Base-by-base conservation (phyloP, 768 basidiomycete species). In the Hygrophorus pudorinus region DNA sequence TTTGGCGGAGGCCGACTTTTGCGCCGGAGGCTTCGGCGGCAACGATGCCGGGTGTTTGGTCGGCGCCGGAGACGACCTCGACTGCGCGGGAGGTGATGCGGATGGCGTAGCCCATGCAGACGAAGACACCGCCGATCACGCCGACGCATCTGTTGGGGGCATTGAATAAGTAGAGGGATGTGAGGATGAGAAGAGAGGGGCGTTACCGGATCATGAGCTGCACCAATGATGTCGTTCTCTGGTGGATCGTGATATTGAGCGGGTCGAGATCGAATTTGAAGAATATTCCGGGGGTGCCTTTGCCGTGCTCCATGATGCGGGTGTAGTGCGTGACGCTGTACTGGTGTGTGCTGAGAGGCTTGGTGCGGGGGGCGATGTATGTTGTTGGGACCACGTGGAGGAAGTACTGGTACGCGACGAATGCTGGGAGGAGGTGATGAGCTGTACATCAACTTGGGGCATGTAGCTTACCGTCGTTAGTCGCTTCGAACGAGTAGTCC, bases 261-360 rank as follows among this genome's bases (percentile, higher is more conserved):
- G 93, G 91, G 57, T 99, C 94, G 30, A 97, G 65, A 47, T 99
- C 93, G 59, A 90, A 97, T 63, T 97, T 96, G 82, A 97, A 96
- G 71, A 94, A 97, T 58, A 98, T 94, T 12, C 88, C 93, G 0
- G 94, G 94, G 0, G 89, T 82, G 5, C 86, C 88, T 12, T 69
- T 65, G 50, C 86, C 78, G 56, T 88, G 85, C 14, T 77, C 66
- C 2, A 96, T 66, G 13, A 75, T 71, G 24, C 87, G 79, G 1
- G 76, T 79, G 53, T 97, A 94, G 63, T 96, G 90, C 0, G 90
- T 97, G 4, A 97, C 94, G 37, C 87, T 88, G 65, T 98, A 97
- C 61, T 94, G 88, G 56, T 86, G 75, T 2, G 88, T 91, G 32
- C 73, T 59, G 2, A 90, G 62, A 3, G 85, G 82, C 0, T 46